Conservation (phyloP, 805 yeast genomes). For the Wickerhamiella shivajii region DNA sequence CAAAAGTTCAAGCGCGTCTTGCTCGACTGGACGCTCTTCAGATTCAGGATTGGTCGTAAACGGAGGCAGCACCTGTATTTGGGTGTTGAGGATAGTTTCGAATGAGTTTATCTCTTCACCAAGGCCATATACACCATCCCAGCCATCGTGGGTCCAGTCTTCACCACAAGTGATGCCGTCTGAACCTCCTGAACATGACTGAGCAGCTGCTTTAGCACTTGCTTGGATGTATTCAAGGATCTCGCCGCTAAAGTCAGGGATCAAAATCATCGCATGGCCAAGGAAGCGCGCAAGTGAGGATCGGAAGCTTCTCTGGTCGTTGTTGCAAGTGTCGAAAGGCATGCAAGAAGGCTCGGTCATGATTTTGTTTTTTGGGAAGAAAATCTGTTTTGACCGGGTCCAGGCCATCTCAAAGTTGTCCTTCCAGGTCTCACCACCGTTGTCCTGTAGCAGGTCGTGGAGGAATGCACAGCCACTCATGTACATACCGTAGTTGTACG, state of each 20-base stretch:
- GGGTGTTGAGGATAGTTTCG: constrained; percentile 39
- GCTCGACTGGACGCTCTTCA: no score
- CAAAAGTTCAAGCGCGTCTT: no score
- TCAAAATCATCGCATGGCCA: constrained; percentile 45
- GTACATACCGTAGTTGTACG: constrained; percentile 58
- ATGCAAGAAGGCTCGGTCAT: constrained; percentile 66
- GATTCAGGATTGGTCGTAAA: no score
- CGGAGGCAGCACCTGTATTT: no score
- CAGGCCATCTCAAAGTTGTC: constrained; percentile 36
- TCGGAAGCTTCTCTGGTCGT: constrained; percentile 57
- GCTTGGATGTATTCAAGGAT: constrained; percentile 32
- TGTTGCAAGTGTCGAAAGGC: constrained; percentile 36
- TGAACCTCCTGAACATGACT: constrained; percentile 58
- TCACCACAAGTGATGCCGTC: constrained; percentile 69
- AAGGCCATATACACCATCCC: constrained; percentile 56
- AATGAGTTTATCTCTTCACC: constrained; percentile 72
- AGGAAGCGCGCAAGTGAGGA: constrained; percentile 50
- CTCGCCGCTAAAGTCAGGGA: constrained; percentile 34
- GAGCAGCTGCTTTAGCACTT: constrained; percentile 55
- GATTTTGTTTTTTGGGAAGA: constrained; percentile 32
- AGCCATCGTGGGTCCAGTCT: constrained; percentile 45
- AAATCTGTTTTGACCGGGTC: constrained; percentile 27
- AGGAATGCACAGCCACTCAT: constrained; percentile 36
- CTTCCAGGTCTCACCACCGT: constrained; percentile 34
- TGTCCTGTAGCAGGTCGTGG: constrained; percentile 3